Evolutionary conservation across 176 grass and related monocot genomes (phyloP).

Genomic region (Eleusine indica): DNA sequence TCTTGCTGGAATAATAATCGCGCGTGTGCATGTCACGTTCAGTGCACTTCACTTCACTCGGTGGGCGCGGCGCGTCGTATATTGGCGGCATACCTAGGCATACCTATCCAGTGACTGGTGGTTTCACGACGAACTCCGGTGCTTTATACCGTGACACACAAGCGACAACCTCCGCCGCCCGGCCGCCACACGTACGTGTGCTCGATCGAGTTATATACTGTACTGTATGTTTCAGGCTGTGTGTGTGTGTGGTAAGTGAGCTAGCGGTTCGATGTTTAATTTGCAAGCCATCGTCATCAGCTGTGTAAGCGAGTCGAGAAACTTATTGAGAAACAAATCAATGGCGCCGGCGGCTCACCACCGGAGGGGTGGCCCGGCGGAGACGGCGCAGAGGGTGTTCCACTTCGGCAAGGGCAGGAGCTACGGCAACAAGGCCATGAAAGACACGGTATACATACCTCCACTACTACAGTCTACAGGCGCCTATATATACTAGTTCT

Average conservation of each 20-base stretch:
- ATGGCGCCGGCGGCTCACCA: constrained; percentile 4
- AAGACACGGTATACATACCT: constrained; percentile 58
- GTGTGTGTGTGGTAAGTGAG: background rate
- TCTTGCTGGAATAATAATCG: too few relatives aligned
- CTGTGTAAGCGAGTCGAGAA: background rate
- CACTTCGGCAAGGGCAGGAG: constrained; percentile 93
- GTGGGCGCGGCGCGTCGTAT: background rate
- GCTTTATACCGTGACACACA: background rate
- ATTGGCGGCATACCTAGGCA: background rate
- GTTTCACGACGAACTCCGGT: background rate
- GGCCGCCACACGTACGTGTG: background rate
- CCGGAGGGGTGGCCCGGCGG: background rate
- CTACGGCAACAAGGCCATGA: constrained; percentile 94
- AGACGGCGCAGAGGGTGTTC: constrained; percentile 65
- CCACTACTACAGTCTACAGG: too few relatives aligned
- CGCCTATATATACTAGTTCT: background rate
- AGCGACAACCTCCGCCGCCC: background rate
- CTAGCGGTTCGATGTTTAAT: background rate
- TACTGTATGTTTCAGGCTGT: background rate
- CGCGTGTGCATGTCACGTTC: background rate
- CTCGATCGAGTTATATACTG: background rate
- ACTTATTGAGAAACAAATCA: background rate
- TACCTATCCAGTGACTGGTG: background rate
- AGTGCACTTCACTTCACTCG: background rate
- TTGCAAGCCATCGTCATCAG: background rate